These are phyloP conservation scores for Balakata baccata DNA, from an alignment of 345 rosid genomes.

Conservation along the genomic window DNA sequence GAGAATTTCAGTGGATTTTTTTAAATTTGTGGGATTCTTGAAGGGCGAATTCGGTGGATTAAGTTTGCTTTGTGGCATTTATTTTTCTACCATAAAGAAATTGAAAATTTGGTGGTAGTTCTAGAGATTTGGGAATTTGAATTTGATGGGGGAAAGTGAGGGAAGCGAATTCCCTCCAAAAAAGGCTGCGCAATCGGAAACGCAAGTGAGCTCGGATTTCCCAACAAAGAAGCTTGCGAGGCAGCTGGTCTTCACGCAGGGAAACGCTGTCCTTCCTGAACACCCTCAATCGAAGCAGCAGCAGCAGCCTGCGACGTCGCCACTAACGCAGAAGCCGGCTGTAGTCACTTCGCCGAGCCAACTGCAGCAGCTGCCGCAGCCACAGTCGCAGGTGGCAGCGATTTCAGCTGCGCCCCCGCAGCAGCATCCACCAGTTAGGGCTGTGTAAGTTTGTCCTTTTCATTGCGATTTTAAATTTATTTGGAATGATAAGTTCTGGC, in stretches of 20 bases:
- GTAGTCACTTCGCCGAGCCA: conserved; percentile 10
- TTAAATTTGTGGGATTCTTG: conserved; percentile 25
- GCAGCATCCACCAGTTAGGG: conserved; percentile 42
- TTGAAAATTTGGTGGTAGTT: conserved; percentile 3
- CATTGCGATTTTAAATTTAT: conserved; percentile 2
- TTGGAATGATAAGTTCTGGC: neutral
- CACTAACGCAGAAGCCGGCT: conserved; percentile 19
- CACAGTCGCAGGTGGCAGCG: conserved; percentile 15
- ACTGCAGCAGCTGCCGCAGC: conserved; percentile 1
- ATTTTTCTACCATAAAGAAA: conserved; percentile 4
- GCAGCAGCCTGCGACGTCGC: neutral
- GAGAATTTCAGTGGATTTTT: conserved; percentile 33
- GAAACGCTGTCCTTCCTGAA: conserved; percentile 45
- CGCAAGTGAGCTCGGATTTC: conserved; percentile 21
- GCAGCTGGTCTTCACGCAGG: conserved; percentile 89
- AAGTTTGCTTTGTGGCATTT: conserved; percentile 4
- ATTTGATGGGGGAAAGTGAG: conserved; percentile 65
- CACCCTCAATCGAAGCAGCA: conserved; percentile 45
- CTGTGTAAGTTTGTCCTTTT: conserved; percentile 47
- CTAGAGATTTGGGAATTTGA: conserved; percentile 18
- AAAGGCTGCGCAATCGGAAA: conserved; percentile 44
- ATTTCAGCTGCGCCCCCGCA: conserved; percentile 28
- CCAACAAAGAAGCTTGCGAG: conserved; percentile 75
- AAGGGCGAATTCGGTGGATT: conserved; percentile 19
- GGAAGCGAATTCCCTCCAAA: conserved; percentile 71